Base-by-base conservation (phyloP, 768 basidiomycete species). In the Nidularia pulvinata region DNA sequence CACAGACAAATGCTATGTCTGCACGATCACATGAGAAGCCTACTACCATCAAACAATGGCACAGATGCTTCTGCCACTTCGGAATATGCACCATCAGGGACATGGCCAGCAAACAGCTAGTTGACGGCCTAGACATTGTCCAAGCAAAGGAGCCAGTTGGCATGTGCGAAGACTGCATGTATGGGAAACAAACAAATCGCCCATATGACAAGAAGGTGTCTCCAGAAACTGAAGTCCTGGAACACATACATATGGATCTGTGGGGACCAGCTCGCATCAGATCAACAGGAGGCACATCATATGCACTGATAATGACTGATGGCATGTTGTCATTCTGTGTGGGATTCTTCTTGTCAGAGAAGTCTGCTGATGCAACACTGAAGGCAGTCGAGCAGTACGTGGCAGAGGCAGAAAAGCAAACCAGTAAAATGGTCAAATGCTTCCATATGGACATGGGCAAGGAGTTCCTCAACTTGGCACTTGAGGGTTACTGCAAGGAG, bases 81-180 rank as follows among this genome's bases (percentile, higher is more conserved):
- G 25, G 25, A 2, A 25, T 25, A 25, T 25, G 25, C 25, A 25
- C 25, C 1, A 25, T 25, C 25, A 25, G 4, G 25, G 25, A 25
- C 25, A 25, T 25, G 25, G 25, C 25, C 4, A 25, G 25, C 25
- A 25, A 25, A 25, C 25, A 25, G 4, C 25, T 25, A 4, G 25
- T 25, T 25, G 25, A 25, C 4, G 25, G 25, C 25, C 25, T 25
- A 1, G 4, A 25, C 25, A 25, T 25, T 4, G 4, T 25, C 25
- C 1, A 25, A 25, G 25, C 25, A 25, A 25, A 25, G 2, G 4
- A 25, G 4, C 25, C 25, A 25, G 25, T 25, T 42, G 59, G 61
- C 0, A 5, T 51, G 9, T 69, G 67, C 43, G 55, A 67, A n/a
- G 61, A 64, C 47, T 70, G 70, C 51, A 57, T 68, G 0, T 61